Percentiles rank a stretch among this genome's conserved stretches.
Evolutionary conservation across 176 grass and related monocot genomes (phyloP).

Genomic region (Chrysopogon serrulatus): DNA sequence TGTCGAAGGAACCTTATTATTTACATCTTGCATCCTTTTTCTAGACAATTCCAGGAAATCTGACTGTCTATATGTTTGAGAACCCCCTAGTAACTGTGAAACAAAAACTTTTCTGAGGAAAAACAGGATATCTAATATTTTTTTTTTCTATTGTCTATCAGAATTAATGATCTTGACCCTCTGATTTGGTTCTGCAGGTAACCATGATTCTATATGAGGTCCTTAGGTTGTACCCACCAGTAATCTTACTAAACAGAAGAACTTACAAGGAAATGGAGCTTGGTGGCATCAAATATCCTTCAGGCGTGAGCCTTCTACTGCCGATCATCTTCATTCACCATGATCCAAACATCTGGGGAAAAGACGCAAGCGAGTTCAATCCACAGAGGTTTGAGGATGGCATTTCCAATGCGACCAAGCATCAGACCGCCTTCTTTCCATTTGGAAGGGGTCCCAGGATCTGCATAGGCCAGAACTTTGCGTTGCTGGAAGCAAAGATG

Average conservation of each 20-base stretch:
- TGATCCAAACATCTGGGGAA: constrained; percentile 56
- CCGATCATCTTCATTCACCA: constrained; percentile 47
- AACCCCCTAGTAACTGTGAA: neutral
- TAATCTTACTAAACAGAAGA: neutral
- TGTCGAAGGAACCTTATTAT: neutral
- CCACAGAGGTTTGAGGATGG: no score
- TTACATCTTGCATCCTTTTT: neutral
- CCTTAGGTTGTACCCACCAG: constrained; percentile 54
- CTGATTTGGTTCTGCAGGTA: constrained; percentile 22
- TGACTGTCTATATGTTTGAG: neutral
- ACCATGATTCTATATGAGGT: constrained; percentile 67
- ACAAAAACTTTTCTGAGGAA: neutral
- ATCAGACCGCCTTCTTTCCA: no score
- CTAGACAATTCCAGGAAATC: neutral
- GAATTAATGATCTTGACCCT: neutral
- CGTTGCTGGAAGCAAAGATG: no score
- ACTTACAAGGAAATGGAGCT: constrained; percentile 53
- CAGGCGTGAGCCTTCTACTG: constrained; percentile 42
- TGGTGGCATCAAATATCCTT: constrained; percentile 43
- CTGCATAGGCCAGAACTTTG: no score
- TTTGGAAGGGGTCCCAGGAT: no score
- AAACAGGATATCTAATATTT: neutral
- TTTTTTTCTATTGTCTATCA: neutral
- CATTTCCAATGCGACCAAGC: no score
- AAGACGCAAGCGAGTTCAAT: no score